Base-by-base conservation (phyloP, 106 monocot genomes). In the Dendrobium officinale region DNA sequence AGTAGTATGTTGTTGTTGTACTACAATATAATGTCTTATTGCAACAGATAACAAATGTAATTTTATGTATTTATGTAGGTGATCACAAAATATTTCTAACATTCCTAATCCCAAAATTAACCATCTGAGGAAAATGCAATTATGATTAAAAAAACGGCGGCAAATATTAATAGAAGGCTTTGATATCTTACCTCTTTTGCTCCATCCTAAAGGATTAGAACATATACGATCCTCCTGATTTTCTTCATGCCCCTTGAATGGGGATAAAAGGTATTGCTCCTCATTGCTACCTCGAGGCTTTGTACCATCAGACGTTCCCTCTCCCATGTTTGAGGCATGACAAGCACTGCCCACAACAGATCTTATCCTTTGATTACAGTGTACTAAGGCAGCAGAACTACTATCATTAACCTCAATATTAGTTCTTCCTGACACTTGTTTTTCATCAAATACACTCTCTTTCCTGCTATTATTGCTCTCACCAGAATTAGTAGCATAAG, bases 111-210 rank as follows among this genome's bases (percentile, higher is more conserved):
- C 3, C 16, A 49, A 55, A 43, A 79, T 24, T 19, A 37, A 44
- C 43, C 75, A 75, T 43, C 15, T n/a, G 17, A n/a, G 9, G 75
- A 24, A 81, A 56, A 75, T 54, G 41, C n/a, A 56, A 55, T 42
- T 13, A 56, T 24, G 20, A 78, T 67, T 37, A 33, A 18, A 59
- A 68, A 5, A 79, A 59, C 3, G 20, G 31, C 18, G 10, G 11
- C 6, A 55, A 72, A 9, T 33, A 49, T 3, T 27, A 13, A 78
- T 72, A 31, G 40, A 79, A 13, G 24, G 4, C 33, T 55, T 27
- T 18, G 61, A 55, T 70, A 75, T 55, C 80, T 87, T 88, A 93
- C 93, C 91, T 72, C 83, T 88, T 33, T 79, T 81, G 49, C 51
- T 51, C 49, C 87, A 58, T 59, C 73, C 84, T n/a, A 81, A 75